phyloP scores from a whole-genome alignment of 2,329 filamentous ascomycete genomes.

The Fusarium nematophilum region DNA sequence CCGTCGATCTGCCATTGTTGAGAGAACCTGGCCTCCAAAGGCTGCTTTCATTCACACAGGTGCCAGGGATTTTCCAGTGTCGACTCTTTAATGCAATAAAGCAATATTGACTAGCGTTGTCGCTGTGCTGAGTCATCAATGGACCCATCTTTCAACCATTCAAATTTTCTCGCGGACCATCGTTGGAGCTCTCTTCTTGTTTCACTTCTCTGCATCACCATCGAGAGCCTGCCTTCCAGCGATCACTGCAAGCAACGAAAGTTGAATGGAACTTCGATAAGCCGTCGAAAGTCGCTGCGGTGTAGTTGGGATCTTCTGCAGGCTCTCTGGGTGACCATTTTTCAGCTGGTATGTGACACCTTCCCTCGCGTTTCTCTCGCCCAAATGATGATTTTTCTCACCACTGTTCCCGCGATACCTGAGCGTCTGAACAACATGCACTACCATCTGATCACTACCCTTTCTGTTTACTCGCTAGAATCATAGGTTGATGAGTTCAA shows the following conservation, averaged over 20 bases:
- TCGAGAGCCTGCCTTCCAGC: conserved; percentile 13
- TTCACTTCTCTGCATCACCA: conserved; percentile 25
- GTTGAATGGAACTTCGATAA: not conserved
- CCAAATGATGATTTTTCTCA: conserved; percentile 64
- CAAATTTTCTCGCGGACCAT: conserved; percentile 35
- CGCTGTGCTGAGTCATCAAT: conserved; percentile 35
- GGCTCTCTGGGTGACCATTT: conserved; percentile 8
- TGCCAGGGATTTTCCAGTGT: conserved; percentile 32
- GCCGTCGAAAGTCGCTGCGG: not conserved
- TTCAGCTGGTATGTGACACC: conserved; percentile 38
- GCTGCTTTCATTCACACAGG: not conserved
- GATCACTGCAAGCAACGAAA: not conserved
- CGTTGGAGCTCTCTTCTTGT: conserved; percentile 4
- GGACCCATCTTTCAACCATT: conserved; percentile 27
- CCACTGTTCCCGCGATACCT: conserved; percentile 72
- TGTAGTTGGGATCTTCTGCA: not conserved
- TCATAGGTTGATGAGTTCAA: not conserved
- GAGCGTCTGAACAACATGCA: conserved; percentile 78
- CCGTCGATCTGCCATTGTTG: conserved; percentile 81
- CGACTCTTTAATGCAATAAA: conserved; percentile 29
- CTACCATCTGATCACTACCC: conserved; percentile 73
- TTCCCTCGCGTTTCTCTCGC: conserved; percentile 17
- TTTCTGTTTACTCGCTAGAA: not conserved
- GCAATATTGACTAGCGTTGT: conserved; percentile 13
- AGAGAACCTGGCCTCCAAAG: conserved; percentile 8